phyloP scores from a whole-genome alignment of 78 protist species.

The Chrysochromulina parva region DNA sequence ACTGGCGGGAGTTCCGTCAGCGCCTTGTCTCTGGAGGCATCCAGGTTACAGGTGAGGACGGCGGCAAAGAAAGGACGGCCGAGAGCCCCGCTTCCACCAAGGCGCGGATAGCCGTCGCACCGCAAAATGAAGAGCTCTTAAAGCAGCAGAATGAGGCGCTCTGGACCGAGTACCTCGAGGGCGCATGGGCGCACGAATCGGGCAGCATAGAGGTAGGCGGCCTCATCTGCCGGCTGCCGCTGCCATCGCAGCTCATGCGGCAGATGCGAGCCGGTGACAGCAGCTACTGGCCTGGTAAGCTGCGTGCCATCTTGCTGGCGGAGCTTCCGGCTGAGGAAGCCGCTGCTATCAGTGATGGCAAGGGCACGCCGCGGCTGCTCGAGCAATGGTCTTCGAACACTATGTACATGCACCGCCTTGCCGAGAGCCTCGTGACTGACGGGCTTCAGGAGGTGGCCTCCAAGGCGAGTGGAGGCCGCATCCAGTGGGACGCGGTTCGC shows the following conservation, averaged over 20 bases:
- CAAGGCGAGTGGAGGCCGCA: neutral
- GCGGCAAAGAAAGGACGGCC: too few species aligned
- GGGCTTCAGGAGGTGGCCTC: neutral
- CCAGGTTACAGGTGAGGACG: too few species aligned
- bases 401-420: neutral
- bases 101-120: too few species aligned
- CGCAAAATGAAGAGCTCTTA: too few species aligned
- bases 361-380: neutral
- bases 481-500: neutral
- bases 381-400: neutral
- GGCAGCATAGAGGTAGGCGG: neutral
- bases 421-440: neutral
- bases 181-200: conserved; percentile 18
- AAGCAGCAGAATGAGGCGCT: neutral
- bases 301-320: neutral
- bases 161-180: neutral
- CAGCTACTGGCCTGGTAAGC: neutral
- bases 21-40: too few species aligned
- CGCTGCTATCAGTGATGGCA: too few species aligned
- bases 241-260: neutral
- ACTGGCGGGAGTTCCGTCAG: too few species aligned
- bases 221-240: neutral
- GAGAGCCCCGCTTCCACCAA: too few species aligned
- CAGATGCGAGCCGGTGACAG: neutral
- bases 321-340: neutral